Evolutionary conservation across 352 stramenopile genomes (phyloP), one percentile per base, ranked within the genome.

Genomic region (Discostella stelligera): DNA sequence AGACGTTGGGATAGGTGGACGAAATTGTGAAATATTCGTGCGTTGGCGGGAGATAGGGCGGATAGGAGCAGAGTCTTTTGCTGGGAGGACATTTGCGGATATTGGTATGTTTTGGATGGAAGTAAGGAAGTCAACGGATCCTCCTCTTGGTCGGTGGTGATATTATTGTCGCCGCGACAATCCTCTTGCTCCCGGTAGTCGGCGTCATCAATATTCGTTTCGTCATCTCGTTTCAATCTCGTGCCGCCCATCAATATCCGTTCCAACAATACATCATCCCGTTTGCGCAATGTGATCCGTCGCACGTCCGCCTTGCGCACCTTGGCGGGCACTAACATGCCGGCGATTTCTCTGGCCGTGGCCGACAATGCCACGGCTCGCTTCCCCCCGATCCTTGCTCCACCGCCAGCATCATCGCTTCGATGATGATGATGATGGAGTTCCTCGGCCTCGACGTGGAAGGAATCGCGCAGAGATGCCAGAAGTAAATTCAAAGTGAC

Each of bases 401-500:
- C 49, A 9, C 37, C 52, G 3, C 48, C 56, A 4, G 16, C 48
- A 20, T 4, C 49, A 8, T n/a, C 25, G 10, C 11, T 44, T 32
- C 27, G 27, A 32, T 32, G 39, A 16, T 27, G 39, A 0, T n/a
- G n/a, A 16, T 14, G 39, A 16, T 27, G 39, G 0, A 61, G 23
- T 16, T 55, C 52, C 21, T 66, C 46, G 23, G 72, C 53, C 58
- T 86, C 74, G 2, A 25, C 8, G 39, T 54, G 56, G 69, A 86
- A 86, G 9, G 74, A 80, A 48, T 87, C 80, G 39, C 80, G 66
- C 30, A 87, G 54, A 23, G 66, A 55, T 44, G 80, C 76, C n/a
- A 87, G 60, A 18, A 87, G 48, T 56, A 87, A 37, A 32, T 77
- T 83, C 10, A 87, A 32, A 4, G 80, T 85, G 0, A 87, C 80